Percentiles rank a stretch among this genome's conserved stretches.
Evolutionary conservation across 495 filamentous ascomycete species (phyloP).

Genomic region (Talaromyces trachyspermus): DNA sequence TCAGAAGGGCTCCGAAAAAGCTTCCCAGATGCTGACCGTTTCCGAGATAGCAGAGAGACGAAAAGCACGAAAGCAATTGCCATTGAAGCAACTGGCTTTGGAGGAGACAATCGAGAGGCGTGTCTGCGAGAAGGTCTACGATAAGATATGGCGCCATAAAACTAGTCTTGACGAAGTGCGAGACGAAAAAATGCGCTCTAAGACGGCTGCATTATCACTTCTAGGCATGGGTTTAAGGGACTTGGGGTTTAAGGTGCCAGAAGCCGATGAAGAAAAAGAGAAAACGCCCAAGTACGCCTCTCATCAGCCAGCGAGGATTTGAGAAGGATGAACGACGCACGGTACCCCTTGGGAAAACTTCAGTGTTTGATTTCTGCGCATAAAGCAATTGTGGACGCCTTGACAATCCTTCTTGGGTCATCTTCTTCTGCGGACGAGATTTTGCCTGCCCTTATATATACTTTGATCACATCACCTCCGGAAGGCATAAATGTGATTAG

Average conservation of each 20-base stretch:
- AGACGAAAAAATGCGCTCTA: conserved; percentile 90
- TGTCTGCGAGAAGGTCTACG: conserved; percentile 81
- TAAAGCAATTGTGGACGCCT: conserved; percentile 87
- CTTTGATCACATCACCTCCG: conserved; percentile 81
- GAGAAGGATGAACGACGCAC: conserved; percentile 75
- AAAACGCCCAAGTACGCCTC: conserved; percentile 65
- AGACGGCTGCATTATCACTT: conserved; percentile 82
- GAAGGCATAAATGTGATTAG: conserved; percentile 85
- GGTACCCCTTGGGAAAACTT: conserved; percentile 86
- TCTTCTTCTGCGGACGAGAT: conserved; percentile 96
- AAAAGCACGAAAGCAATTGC: conserved; percentile 66
- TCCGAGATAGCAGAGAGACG: conserved; percentile 75
- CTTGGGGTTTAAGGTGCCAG: conserved; percentile 62
- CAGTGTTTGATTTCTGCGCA: conserved; percentile 81
- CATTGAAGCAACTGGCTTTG: conserved; percentile 63
- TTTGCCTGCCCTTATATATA: conserved; percentile 91
- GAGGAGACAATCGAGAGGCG: conserved; percentile 90
- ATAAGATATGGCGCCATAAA: conserved; percentile 81
- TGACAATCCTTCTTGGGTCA: conserved; percentile 66
- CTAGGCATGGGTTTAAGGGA: conserved; percentile 86
- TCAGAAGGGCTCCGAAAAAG: conserved; percentile 25
- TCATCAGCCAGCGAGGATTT: conserved; percentile 66
- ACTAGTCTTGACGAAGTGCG: conserved; percentile 90
- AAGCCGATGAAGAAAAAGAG: conserved; percentile 51
- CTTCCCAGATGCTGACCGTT: conserved; percentile 88